phyloP scores from a whole-genome alignment of 106 monocot species.

The Triglochin maritima region DNA sequence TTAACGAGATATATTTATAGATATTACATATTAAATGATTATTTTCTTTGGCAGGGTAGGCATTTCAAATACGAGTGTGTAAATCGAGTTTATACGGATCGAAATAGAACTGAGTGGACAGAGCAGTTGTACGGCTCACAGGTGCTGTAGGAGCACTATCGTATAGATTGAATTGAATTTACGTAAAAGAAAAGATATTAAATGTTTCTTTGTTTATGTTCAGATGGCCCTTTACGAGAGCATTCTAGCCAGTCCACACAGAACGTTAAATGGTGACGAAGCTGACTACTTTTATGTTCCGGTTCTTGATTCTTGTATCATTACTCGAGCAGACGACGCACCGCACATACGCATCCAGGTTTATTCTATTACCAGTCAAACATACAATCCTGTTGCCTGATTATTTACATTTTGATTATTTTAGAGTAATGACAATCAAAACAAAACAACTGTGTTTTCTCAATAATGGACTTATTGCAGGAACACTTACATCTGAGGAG shows the following conservation, averaged over 20 bases:
- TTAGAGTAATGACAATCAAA: background rate
- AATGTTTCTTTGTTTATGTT: background rate
- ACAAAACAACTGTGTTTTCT: background rate
- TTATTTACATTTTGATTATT: background rate
- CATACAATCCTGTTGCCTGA: background rate
- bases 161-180: background rate
- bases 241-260: conserved; percentile 74
- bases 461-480: conserved; percentile 21
- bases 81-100: conserved; percentile 63
- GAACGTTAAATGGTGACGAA: conserved; percentile 92
- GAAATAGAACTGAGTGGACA: conserved; percentile 82
- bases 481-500: conserved; percentile 49
- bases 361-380: background rate
- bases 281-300: conserved; percentile 96
- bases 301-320: conserved; percentile 82
- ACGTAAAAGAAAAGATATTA: background rate
- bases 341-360: conserved; percentile 63
- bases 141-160: conserved; percentile 20
- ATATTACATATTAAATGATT: background rate
- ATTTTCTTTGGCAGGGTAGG: conserved; percentile 45
- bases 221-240: conserved; percentile 96
- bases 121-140: conserved; percentile 71
- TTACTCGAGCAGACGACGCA: conserved; percentile 73
- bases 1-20: background rate
- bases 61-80: conserved; percentile 78